Conservation (phyloP, 306 rosid genomes). For the Dryas drummondii region DNA sequence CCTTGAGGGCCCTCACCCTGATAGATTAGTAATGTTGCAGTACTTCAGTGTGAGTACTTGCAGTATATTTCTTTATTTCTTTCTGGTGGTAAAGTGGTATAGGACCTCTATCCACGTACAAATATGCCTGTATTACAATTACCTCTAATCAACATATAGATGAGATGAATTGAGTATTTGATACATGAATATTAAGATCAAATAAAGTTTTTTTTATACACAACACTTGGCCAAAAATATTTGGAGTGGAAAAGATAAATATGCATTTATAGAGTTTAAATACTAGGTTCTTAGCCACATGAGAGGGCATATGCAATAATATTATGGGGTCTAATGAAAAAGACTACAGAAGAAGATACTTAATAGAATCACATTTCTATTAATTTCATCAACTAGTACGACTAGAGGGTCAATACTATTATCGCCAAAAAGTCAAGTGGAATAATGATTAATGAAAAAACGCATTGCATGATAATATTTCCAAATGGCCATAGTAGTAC, state of each 20-base stretch:
- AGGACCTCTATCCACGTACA: background rate
- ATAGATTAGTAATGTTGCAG: background rate
- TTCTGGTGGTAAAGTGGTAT: background rate
- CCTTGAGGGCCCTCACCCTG: background rate
- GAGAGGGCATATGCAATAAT: background rate
- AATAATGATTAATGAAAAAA: background rate
- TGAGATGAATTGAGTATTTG: background rate
- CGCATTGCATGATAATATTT: background rate
- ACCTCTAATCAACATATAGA: too few relatives aligned
- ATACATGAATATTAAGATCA: background rate
- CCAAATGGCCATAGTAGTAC: constrained; percentile 37
- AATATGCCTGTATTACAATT: too few relatives aligned
- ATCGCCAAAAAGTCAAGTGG: background rate
- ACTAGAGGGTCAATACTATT: background rate
- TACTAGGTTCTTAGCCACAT: background rate
- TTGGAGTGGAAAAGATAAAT: background rate
- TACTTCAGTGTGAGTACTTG: background rate
- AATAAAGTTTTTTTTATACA: too few relatives aligned
- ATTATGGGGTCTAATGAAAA: background rate
- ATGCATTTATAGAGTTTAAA: background rate
- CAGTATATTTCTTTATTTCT: background rate
- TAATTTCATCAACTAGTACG: background rate
- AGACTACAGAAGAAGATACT: background rate
- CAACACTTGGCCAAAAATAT: too few relatives aligned
- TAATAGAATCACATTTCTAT: background rate